Base-by-base conservation (phyloP, 202 grass and related monocot species). In the Dendrocalamus latiflorus region DNA sequence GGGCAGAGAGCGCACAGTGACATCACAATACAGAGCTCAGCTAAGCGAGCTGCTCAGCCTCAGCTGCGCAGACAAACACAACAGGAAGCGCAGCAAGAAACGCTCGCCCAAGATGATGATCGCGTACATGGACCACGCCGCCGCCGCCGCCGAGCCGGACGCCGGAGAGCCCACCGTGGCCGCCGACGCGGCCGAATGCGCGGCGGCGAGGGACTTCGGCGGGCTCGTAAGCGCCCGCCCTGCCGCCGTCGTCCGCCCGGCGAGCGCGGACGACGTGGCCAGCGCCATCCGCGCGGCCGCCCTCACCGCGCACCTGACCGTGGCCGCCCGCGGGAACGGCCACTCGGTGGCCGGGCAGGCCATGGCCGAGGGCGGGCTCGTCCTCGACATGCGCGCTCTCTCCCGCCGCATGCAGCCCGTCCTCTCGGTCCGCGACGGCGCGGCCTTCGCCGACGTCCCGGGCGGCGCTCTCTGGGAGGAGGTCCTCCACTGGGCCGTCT, bases 381-480 rank as follows among this genome's bases (percentile, higher is more conserved):
- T 99, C 0, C 89, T 99, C 5, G 93, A 99, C 88, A 99, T 99
- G 96, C 96, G 96, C n/a, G 76, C 90, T 15, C 80, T 92, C 8
- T 66, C 84, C 14, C 74, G 85, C 28, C 67, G 62, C 53, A 81
- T 76, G 87, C 80, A 89, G 58, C 83, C 92, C 1, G 81, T 89
- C 36, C 59, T 12, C 4, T 5, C 13, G 70, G 2, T 14, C 0
- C 30, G 43, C 6, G 48, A 42, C 38, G 87, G 57, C 4, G 70
- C 22, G 5, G 48, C 3, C 25, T 88, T 69, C 28, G 93, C 83
- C 5, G 96, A 99, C 62, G 93, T 95, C 48, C 83, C 93, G 0
- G 91, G 91, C 15, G 96, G 96, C 65, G 96, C 93, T 59, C 86
- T 99, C 28, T 95, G 96, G 96, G 89, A 91, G 78, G 96, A 99